Percentiles rank a stretch among this genome's conserved stretches.
Evolutionary conservation across 306 rosid species (phyloP).

Genomic region (Cotoneaster glaucophyllus): DNA sequence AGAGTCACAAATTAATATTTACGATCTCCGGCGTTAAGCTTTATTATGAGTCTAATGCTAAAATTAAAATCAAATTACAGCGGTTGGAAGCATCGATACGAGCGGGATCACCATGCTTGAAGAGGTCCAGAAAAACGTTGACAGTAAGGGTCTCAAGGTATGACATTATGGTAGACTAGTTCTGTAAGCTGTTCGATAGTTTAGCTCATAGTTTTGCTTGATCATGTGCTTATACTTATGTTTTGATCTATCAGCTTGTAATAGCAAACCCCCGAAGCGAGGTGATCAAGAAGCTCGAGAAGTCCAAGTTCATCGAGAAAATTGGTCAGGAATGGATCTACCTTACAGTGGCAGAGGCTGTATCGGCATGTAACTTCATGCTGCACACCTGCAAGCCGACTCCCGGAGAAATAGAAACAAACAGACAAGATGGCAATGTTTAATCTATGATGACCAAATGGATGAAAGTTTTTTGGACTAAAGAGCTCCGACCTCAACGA

Average conservation of each 20-base stretch:
- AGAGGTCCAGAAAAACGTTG: constrained; percentile 31
- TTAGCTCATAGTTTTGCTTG: neutral
- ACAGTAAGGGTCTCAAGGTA: constrained; percentile 33
- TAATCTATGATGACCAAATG: constrained; percentile 1
- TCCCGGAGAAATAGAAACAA: neutral
- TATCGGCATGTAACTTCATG: constrained; percentile 35
- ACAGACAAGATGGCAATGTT: constrained; percentile 22
- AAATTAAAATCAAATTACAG: constrained; percentile 14
- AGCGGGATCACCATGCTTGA: constrained; percentile 44
- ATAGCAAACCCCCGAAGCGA: constrained; percentile 44
- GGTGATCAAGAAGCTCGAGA: constrained; percentile 39
- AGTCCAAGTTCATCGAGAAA: constrained; percentile 27
- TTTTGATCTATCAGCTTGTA: constrained; percentile 26
- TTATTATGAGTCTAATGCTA: neutral
- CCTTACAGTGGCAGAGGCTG: constrained; percentile 48
- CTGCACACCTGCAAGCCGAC: constrained; percentile 29
- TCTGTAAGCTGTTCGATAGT: neutral
- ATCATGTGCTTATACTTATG: too few relatives aligned
- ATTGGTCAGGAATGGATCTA: constrained; percentile 37
- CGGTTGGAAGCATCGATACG: constrained; percentile 41
- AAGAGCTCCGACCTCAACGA: neutral
- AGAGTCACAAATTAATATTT: neutral
- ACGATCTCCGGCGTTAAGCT: neutral
- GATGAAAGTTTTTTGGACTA: neutral
- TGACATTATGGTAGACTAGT: neutral